Evolutionary conservation across 345 rosid genomes (phyloP).

Genomic region (Lagerstroemia speciosa): DNA sequence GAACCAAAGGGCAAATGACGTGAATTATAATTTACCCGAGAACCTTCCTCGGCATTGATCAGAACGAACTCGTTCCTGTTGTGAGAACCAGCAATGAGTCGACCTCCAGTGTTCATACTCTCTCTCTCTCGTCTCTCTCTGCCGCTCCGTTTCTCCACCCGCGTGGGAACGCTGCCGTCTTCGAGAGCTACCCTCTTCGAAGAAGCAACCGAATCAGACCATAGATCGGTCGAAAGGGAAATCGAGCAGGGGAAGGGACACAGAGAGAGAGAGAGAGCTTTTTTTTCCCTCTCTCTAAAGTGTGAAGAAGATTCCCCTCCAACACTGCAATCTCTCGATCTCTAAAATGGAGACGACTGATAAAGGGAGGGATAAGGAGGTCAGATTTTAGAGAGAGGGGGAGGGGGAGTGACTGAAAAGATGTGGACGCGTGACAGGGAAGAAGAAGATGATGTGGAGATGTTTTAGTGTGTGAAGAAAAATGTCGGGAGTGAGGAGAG

Average conservation of each 20-base stretch:
- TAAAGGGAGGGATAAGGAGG: conserved; percentile 9
- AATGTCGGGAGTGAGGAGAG: too few species aligned
- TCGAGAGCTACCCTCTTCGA: neutral
- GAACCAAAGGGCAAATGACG: neutral
- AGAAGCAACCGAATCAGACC: conserved; percentile 2
- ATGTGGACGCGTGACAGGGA: too few species aligned
- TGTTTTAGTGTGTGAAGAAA: too few species aligned
- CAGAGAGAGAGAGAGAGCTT: neutral
- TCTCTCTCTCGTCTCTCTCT: neutral
- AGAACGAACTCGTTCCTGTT: conserved; percentile 90
- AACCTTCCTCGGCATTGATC: conserved; percentile 84
- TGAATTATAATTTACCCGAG: conserved; percentile 32
- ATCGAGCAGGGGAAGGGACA: neutral
- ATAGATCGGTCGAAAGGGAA: conserved; percentile 4
- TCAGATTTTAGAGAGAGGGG: neutral
- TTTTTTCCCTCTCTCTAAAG: neutral
- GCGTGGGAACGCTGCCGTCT: neutral
- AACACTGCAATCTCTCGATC: neutral
- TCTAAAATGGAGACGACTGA: conserved; percentile 1
- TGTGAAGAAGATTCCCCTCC: too few species aligned
- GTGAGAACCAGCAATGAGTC: conserved; percentile 93
- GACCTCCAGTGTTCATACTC: conserved; percentile 75
- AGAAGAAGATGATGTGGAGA: too few species aligned
- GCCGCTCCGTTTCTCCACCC: too few species aligned
- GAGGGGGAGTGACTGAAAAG: neutral